These are phyloP conservation scores for Jamesozyma hellenica DNA, from an alignment of 805 yeast genomes.

Conservation along the genomic window DNA sequence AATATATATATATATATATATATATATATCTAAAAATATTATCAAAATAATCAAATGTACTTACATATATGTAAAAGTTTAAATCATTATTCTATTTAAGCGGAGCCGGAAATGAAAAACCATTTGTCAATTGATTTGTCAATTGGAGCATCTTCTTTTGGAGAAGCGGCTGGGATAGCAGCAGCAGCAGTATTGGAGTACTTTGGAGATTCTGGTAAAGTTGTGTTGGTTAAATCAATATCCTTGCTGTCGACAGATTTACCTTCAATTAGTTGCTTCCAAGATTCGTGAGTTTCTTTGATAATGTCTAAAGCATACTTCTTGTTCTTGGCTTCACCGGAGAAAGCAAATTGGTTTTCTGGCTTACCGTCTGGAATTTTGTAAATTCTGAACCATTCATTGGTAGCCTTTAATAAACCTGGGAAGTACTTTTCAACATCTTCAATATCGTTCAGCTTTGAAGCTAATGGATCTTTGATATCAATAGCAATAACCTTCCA, in stretches of 20 bases:
- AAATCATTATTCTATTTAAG: too few relatives aligned
- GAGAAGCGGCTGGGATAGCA: constrained; percentile 60
- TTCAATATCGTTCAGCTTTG: constrained; percentile 78
- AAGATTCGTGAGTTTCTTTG: constrained; percentile 72
- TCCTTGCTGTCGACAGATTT: constrained; percentile 49
- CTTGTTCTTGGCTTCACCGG: constrained; percentile 83
- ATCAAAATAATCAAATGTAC: too few relatives aligned
- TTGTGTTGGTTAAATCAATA: constrained; percentile 67
- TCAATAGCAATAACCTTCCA: constrained; percentile 91
- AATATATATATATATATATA: neutral
- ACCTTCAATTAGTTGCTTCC: constrained; percentile 68
- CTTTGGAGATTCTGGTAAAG: constrained; percentile 48
- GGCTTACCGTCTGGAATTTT: constrained; percentile 98
- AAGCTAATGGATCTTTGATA: constrained; percentile 78
- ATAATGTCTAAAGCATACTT: constrained; percentile 78
- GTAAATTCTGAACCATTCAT: constrained; percentile 97
- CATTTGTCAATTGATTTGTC: constrained; percentile 96
- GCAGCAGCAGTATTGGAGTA: constrained; percentile 39
- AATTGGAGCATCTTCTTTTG: constrained; percentile 81
- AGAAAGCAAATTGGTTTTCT: constrained; percentile 91
- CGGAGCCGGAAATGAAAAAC: constrained; percentile 91
- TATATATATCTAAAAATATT: too few relatives aligned
- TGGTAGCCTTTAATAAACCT: constrained; percentile 84
- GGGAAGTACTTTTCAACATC: constrained; percentile 88
- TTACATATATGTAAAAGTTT: too few relatives aligned